These are phyloP conservation scores for Penicillium goetzii DNA, from an alignment of 495 filamentous ascomycete species.

Conservation along the genomic window DNA sequence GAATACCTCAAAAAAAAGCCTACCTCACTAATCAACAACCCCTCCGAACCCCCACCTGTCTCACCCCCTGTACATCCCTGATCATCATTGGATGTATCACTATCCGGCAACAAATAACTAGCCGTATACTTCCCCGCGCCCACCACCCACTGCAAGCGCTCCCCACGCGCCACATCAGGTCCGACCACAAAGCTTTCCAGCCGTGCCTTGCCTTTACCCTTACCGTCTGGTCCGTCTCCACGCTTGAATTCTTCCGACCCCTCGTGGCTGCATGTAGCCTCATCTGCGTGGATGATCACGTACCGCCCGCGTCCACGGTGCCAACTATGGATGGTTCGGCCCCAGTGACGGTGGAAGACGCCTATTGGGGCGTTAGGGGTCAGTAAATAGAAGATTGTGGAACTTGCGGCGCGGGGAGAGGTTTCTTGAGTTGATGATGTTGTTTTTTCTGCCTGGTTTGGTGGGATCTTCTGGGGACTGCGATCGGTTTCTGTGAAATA, in stretches of 20 bases:
- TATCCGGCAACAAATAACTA: conserved; percentile 49
- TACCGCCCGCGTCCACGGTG: conserved; percentile 63
- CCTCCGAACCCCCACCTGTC: neutral
- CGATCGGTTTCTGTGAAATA: conserved; percentile 68
- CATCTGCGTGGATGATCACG: conserved; percentile 61
- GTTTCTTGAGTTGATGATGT: neutral
- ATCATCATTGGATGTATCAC: conserved; percentile 39
- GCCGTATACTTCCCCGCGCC: conserved; percentile 68
- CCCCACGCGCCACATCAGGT: conserved; percentile 54
- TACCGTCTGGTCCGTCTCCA: no score
- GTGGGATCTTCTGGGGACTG: conserved; percentile 49
- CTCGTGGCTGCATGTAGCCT: conserved; percentile 30
- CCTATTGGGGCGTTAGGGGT: conserved; percentile 54
- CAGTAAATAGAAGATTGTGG: conserved; percentile 63
- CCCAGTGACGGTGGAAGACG: conserved; percentile 45
- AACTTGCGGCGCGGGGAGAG: conserved; percentile 4
- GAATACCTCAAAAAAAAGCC: neutral
- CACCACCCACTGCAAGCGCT: conserved; percentile 69
- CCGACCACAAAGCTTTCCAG: conserved; percentile 68
- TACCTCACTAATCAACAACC: conserved; percentile 2
- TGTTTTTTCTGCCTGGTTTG: neutral
- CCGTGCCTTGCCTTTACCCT: conserved; percentile 33
- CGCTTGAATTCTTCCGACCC: neutral
- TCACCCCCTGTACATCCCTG: conserved; percentile 27
- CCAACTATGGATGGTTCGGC: conserved; percentile 62